phyloP scores from a whole-genome alignment of 257 asterid species.

The Plectranthus barbatus region DNA sequence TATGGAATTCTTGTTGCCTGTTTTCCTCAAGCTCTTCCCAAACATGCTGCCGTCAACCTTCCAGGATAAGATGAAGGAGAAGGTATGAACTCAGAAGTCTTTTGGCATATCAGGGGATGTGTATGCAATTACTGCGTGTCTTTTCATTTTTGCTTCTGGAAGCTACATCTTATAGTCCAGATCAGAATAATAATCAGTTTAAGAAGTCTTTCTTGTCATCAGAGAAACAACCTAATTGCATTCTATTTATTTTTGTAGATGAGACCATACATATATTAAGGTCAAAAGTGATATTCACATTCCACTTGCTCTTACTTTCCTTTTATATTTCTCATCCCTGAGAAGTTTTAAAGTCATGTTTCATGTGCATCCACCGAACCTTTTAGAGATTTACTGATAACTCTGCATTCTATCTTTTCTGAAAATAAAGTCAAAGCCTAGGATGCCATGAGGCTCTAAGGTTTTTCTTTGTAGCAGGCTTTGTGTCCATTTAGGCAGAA shows the following conservation, averaged over 20 bases:
- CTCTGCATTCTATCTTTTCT: too few species aligned
- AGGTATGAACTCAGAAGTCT: slow-evolving; percentile 39
- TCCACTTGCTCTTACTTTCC: too few species aligned
- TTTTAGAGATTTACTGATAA: too few species aligned
- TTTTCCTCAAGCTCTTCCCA: slow-evolving; percentile 75
- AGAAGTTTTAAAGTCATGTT: too few species aligned
- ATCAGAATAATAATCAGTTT: too few species aligned
- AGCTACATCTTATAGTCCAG: slow-evolving; percentile 2
- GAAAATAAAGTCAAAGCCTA: neutral
- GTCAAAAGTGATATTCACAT: too few species aligned
- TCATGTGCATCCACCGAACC: too few species aligned
- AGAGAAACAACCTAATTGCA: too few species aligned
- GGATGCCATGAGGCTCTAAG: neutral
- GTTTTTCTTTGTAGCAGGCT: neutral
- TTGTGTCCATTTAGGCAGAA: neutral
- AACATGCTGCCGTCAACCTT: slow-evolving; percentile 91
- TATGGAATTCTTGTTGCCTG: slow-evolving; percentile 89
- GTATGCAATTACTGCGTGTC: neutral
- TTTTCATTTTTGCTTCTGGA: neutral
- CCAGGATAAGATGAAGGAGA: slow-evolving; percentile 94
- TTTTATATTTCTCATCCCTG: too few species aligned
- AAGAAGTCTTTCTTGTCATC: too few species aligned
- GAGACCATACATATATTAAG: too few species aligned
- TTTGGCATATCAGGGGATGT: slow-evolving; percentile 9
- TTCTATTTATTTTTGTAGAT: neutral